phyloP scores from a whole-genome alignment of 2,329 filamentous ascomycete genomes.

The Penicillium thymicola region DNA sequence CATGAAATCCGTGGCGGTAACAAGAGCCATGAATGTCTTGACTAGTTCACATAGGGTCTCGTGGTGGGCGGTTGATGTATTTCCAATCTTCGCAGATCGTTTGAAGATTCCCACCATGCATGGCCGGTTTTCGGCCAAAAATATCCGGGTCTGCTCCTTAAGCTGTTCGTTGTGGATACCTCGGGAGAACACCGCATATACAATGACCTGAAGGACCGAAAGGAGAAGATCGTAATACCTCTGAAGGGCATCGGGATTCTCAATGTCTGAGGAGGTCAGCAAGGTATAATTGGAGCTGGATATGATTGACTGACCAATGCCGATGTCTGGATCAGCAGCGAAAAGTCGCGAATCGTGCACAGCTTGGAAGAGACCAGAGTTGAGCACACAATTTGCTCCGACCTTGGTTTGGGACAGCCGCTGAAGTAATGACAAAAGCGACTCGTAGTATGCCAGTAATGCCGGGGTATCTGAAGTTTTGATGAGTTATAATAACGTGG shows the following conservation, averaged over 20 bases:
- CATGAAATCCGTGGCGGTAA: constrained; percentile 77
- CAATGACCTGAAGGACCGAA: constrained; percentile 75
- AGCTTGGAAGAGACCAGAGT: constrained; percentile 80
- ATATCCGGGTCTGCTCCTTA: constrained; percentile 70
- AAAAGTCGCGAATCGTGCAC: constrained; percentile 83
- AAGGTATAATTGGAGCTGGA: neutral
- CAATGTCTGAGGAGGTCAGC: constrained; percentile 51
- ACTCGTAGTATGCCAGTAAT: constrained; percentile 62
- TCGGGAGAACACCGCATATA: constrained; percentile 74
- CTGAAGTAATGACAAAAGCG: constrained; percentile 76
- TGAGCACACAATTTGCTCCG: constrained; percentile 84
- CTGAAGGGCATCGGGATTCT: constrained; percentile 66
- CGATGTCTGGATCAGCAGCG: constrained; percentile 84
- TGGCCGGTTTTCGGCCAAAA: constrained; percentile 77
- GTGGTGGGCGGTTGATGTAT: constrained; percentile 49
- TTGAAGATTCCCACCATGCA: constrained; percentile 89
- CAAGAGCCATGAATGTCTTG: constrained; percentile 78
- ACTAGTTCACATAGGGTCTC: constrained; percentile 71
- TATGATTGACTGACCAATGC: constrained; percentile 55
- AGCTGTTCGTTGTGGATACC: constrained; percentile 74
- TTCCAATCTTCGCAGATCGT: constrained; percentile 74
- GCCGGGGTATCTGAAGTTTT: constrained; percentile 49
- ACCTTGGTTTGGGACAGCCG: constrained; percentile 77
- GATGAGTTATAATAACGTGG: constrained; percentile 1
- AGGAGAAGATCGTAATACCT: constrained; percentile 83